Percentiles rank a stretch among this genome's conserved stretches.
These are phyloP conservation scores for Miscanthus lutarioriparius DNA, from an alignment of 176 grass and related monocot species.

Conservation along the genomic window DNA sequence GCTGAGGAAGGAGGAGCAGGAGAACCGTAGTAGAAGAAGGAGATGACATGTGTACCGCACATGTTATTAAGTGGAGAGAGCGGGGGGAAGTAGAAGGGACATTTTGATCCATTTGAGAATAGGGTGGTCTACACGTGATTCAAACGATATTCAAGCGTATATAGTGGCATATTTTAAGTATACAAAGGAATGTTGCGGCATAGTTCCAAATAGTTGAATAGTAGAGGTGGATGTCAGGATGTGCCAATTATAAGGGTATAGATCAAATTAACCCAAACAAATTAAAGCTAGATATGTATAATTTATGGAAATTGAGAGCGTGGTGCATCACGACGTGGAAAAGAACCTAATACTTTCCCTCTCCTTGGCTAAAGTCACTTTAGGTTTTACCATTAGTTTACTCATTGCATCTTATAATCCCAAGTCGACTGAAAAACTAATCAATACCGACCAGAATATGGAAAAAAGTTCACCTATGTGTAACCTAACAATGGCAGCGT, in stretches of 20 bases:
- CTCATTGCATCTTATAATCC: background rate
- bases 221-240: background rate
- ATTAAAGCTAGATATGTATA: background rate
- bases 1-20: too few species aligned
- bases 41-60: too few species aligned
- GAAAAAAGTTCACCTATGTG: background rate
- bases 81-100: too few species aligned
- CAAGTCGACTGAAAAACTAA: background rate
- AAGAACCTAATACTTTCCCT: constrained; percentile 49
- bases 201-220: background rate
- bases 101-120: background rate
- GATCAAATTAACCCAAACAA: background rate
- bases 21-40: too few species aligned
- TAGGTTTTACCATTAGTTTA: constrained; percentile 43
- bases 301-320: background rate
- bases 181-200: background rate
- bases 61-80: too few species aligned
- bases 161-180: background rate
- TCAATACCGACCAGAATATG: background rate
- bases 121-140: background rate
- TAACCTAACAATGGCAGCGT: background rate
- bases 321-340: constrained; percentile 51
- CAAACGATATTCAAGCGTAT: background rate
- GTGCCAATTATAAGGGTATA: background rate
- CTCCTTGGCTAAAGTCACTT: constrained; percentile 38